These are phyloP conservation scores for Pseudomicrostroma phylloplanum DNA, from an alignment of 1,284 basidiomycete genomes.

Conservation along the genomic window DNA sequence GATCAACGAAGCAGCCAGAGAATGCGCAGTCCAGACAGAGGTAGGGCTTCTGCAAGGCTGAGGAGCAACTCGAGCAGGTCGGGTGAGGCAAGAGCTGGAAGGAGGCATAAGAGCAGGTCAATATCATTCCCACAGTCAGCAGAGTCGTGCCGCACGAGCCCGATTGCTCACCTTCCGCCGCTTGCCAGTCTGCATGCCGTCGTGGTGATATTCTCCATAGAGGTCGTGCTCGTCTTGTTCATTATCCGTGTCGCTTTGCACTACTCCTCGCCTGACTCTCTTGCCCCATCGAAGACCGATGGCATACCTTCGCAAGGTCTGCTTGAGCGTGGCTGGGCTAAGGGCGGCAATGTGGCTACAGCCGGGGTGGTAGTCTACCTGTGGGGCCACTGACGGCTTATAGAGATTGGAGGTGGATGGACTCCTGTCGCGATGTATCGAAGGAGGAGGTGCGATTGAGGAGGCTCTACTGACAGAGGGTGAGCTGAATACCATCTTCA, in stretches of 20 bases:
- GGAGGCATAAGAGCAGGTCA: not conserved
- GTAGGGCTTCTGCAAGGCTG: slow-evolving; percentile 40
- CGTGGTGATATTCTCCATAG: slow-evolving; percentile 13
- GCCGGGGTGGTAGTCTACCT: not conserved
- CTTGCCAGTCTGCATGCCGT: slow-evolving; percentile 9
- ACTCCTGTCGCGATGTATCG: too few species aligned
- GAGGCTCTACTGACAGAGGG: too few species aligned
- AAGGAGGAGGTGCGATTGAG: too few species aligned
- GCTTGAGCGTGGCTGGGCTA: slow-evolving; percentile 8
- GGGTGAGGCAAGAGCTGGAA: slow-evolving; percentile 40
- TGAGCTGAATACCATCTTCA: too few species aligned
- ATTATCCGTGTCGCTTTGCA: slow-evolving; percentile 28
- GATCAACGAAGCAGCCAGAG: slow-evolving; percentile 30
- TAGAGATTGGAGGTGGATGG: too few species aligned
- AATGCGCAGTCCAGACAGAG: slow-evolving; percentile 43
- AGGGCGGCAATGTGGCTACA: not conserved
- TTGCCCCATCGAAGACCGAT: slow-evolving; percentile 38
- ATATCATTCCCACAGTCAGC: not conserved
- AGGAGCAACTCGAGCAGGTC: slow-evolving; percentile 29
- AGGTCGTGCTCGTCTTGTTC: slow-evolving; percentile 19
- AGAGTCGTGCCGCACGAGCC: slow-evolving; percentile 2
- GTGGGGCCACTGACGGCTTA: too few species aligned
- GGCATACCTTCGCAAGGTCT: slow-evolving; percentile 30
- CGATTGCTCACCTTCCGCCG: slow-evolving; percentile 10
- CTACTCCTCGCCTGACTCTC: slow-evolving; percentile 28